phyloP scores from a whole-genome alignment of 805 yeast species.

The Monosporozyma solicola region DNA sequence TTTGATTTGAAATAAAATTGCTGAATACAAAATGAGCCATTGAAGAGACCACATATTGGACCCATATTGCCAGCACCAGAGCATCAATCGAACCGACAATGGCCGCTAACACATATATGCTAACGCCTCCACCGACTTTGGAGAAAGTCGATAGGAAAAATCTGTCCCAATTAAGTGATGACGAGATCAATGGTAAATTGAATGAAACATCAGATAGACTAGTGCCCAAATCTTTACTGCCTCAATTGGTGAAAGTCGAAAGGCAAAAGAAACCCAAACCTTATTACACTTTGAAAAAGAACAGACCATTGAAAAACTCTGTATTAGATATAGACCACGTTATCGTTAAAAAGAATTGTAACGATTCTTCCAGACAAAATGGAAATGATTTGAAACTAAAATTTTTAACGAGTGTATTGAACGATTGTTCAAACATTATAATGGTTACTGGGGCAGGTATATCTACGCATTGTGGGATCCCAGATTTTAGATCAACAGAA shows the following conservation, averaged over 20 bases:
- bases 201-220: not conserved
- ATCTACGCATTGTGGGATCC: constrained; percentile 86
- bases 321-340: constrained; percentile 31
- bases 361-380: constrained; percentile 8
- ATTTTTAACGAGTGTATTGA: constrained; percentile 44
- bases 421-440: constrained; percentile 48
- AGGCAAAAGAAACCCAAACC: constrained; percentile 1
- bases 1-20: too few relatives aligned
- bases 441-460: constrained; percentile 85
- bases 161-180: not conserved
- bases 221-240: constrained; percentile 16
- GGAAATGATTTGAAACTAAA: constrained; percentile 21
- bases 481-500: constrained; percentile 71
- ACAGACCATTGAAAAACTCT: constrained; percentile 40
- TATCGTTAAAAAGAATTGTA: constrained; percentile 3
- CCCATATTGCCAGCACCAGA: too few relatives aligned
- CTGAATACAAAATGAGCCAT: too few relatives aligned
- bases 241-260: constrained; percentile 9
- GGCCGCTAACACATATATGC: not conserved
- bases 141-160: not conserved
- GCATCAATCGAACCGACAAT: not conserved
- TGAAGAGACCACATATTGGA: too few relatives aligned
- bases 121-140: constrained; percentile 16
- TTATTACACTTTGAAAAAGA: constrained; percentile 11
- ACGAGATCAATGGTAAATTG: not conserved